Evolutionary conservation across 495 filamentous ascomycete genomes (phyloP), one percentile per base, ranked within the genome.

Genomic region (Parmelia sp.): DNA sequence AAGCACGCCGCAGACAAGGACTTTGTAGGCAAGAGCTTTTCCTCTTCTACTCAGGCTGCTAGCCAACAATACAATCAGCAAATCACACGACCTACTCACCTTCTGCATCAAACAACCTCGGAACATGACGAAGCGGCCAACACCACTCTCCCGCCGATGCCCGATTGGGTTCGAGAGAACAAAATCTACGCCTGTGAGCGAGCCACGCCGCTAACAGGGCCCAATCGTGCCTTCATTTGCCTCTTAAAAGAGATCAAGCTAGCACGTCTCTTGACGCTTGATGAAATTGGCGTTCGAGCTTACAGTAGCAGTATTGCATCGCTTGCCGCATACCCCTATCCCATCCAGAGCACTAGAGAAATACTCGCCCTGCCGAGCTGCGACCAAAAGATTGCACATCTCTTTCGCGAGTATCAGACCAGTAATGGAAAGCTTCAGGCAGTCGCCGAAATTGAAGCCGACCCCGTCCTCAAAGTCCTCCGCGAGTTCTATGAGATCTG

Each of bases 301-400:
- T 97, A 97, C 71, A 91, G 88, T 60, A 91, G 87, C 8, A 86
- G 86, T 57, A 96, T 98, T 62, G 91, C 94, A 15, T 74, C 88
- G 1, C 68, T 98, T 2, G 84, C 88, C 19, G 90, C 94, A 15
- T 97, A 97, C 69, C 92, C 94, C 0, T 82, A 88, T 63, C 72
- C 71, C 33, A 66, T 90, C 51, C 76, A 71, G 21, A 74, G 74
- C 10, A 69, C 80, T 9, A 68, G 74, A 55, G 91, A 97, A 69
- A 79, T 97, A 23, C 69, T 82, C 9, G 71, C 80, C 14, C 76
- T 98, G 0, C 94, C 95, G 27, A 90, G 91, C 11, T 97, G 92
- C 69, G 87, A 91, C 35, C 71, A 74, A 3, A 97, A 96, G 73
- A 88, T 92, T 51, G 89, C 90, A 1, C 75, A 82, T 60, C 82